Base-by-base conservation (phyloP, 1,284 basidiomycete species). In the Boletus sp. region DNA sequence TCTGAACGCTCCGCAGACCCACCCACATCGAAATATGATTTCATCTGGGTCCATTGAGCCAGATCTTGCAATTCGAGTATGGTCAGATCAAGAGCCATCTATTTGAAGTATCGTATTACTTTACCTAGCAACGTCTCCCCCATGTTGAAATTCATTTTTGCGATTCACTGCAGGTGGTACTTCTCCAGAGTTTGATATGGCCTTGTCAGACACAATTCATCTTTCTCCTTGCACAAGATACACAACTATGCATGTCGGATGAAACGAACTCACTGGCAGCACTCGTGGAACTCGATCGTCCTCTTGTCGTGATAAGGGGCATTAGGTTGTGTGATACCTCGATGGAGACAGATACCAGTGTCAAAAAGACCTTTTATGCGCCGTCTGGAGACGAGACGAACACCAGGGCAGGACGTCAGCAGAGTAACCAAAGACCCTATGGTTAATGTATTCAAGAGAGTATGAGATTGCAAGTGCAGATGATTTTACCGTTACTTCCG, bases 21-120 rank as follows among this genome's bases (percentile, higher is more conserved):
- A 94, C 76, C 91, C 93, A 14, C 81, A 80, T 23, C 86, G 90
- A 74, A 91, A 93, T 66, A 92, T 90, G 80, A 91, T 95, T 58
- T 93, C 90, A 2, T 91, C 91, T 14, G 93, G 88, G 2, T 90
- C 90, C 16, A 88, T 95, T 66, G 91, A 94, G 28, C 83, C 86
- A 21, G 93, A 95, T 73, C 81, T 91, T 27, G 79, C 84, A 7
- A 88, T 95, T 66, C 83, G 89, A 61, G 82, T 95, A 72, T 95
- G 93, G 93, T 79, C 82, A 28, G 91, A 94, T 69, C 76, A 75
- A 40, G 78, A 75, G 16, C 52, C 59, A 3, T 35, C 68, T 28
- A 48, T 47, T 38, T 76, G 53, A 72, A 40, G 43, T 37, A 25
- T 52, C 44, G 46, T 47, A 46, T 56, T n/a, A n/a, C n/a, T n/a